Evolutionary conservation across 371 early-diverging fungal species (phyloP).

Genomic region (Mortierella sp.): DNA sequence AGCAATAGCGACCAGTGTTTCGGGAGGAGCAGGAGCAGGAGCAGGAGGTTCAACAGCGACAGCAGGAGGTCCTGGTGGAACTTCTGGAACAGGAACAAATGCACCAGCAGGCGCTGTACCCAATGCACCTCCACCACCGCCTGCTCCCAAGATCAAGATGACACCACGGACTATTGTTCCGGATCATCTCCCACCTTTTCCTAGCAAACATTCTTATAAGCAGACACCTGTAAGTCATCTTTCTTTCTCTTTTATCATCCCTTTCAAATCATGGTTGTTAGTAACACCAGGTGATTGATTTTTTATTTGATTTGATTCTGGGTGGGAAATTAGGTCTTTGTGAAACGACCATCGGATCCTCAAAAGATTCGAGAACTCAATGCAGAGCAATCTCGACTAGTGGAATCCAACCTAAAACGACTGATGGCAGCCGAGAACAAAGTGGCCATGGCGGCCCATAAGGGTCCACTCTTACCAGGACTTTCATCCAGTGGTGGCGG

Average conservation of each 20-base stretch:
- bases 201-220: slow-evolving; percentile 69
- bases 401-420: slow-evolving; percentile 69
- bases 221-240: slow-evolving; percentile 66
- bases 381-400: slow-evolving; percentile 70
- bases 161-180: slow-evolving; percentile 61
- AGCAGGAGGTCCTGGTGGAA: no score
- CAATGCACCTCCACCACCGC: no score
- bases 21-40: no score
- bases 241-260: neutral
- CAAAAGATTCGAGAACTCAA: slow-evolving; percentile 69
- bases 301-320: neutral
- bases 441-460: slow-evolving; percentile 54
- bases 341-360: slow-evolving; percentile 67
- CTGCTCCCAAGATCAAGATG: slow-evolving; percentile 10
- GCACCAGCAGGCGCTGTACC: no score
- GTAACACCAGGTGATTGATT: neutral
- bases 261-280: neutral
- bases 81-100: no score
- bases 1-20: no score
- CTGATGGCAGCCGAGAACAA: slow-evolving; percentile 67
- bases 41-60: no score
- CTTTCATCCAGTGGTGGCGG: no score
- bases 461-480: slow-evolving; percentile 18
- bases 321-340: slow-evolving; percentile 70
- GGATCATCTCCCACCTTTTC: slow-evolving; percentile 64